phyloP scores from a whole-genome alignment of 2,329 filamentous ascomycete genomes.

The Diaporthe sp. region DNA sequence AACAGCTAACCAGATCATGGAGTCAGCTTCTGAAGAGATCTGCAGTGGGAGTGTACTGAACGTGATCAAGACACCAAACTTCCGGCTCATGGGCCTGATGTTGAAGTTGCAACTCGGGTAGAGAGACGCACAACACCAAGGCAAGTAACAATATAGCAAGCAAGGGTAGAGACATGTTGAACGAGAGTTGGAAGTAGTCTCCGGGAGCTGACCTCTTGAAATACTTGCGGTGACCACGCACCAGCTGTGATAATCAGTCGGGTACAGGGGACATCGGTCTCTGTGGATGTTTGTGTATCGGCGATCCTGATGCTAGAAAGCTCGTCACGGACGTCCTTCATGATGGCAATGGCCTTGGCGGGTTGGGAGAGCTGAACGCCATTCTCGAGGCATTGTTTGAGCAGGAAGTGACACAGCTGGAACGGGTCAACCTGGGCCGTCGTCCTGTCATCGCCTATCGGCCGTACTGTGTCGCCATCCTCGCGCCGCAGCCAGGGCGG shows the following conservation, averaged over 20 bases:
- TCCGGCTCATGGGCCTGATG: neutral
- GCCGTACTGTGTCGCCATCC: constrained; percentile 68
- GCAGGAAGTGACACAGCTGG: constrained; percentile 74
- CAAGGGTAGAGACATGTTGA: neutral
- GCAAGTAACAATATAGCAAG: neutral
- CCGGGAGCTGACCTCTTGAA: constrained; percentile 52
- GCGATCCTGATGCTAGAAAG: constrained; percentile 66
- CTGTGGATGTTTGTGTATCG: constrained; percentile 56
- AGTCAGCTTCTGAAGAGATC: neutral
- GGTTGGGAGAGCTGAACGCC: constrained; percentile 78
- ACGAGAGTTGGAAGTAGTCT: neutral
- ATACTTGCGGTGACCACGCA: constrained; percentile 78
- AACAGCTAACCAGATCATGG: constrained; percentile 64
- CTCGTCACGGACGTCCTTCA: constrained; percentile 61
- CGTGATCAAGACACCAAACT: neutral
- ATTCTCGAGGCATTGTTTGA: constrained; percentile 65
- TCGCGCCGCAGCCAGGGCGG: constrained; percentile 71
- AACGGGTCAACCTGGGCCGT: constrained; percentile 78
- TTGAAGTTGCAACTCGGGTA: neutral
- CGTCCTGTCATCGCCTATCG: constrained; percentile 70
- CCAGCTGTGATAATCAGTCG: constrained; percentile 77
- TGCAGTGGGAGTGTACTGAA: neutral
- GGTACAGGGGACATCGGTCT: constrained; percentile 70
- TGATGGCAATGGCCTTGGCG: constrained; percentile 65
- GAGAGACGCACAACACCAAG: neutral